Base-by-base conservation (phyloP, 345 rosid genomes). In the Aquilaria yunnanensis region DNA sequence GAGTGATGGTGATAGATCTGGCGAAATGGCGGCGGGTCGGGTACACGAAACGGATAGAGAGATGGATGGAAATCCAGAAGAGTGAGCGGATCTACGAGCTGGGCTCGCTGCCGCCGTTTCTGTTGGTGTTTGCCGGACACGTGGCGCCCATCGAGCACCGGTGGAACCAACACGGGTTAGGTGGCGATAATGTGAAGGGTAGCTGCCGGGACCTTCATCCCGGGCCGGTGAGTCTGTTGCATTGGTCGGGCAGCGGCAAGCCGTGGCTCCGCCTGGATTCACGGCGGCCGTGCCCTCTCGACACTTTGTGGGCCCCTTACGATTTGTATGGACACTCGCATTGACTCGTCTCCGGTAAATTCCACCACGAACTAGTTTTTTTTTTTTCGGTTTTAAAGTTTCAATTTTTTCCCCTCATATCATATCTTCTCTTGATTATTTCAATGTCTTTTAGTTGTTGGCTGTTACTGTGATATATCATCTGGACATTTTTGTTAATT, bases 171-270 rank as follows among this genome's bases (percentile, higher is more conserved):
- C 95, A 87, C 64, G 95, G 95, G 2, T 69, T 85, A 14, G 95
- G 95, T 14, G 95, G 95, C 7, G 95, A 87, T 62, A 87, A 87
- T 60, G 86, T 83, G 46, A 79, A 74, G 62, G 91, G 95, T 13
- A 85, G 87, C 66, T 87, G 95, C 57, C 85, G 95, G 29, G 78
- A 87, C 77, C 67, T 87, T 62, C 95, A 87, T 59, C 82, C 91
- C 10, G 95, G 95, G 62, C 86, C 90, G 9, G 86, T 83, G 32
- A 87, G 95, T 64, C 78, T 87, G 45, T 68, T 87, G 43, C 95
- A 87, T 71, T 87, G 95, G 95, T 87, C 95, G 12, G 95, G 95
- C 50, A 82, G 88, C 67, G 95, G 95, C 51, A 87, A 87, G 72
- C 95, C 90, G 8, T 87, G 95, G 95, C 69, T 81, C 55, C 74